Conservation (phyloP, 495 filamentous ascomycete species). For the Cladorrhinum samala region DNA sequence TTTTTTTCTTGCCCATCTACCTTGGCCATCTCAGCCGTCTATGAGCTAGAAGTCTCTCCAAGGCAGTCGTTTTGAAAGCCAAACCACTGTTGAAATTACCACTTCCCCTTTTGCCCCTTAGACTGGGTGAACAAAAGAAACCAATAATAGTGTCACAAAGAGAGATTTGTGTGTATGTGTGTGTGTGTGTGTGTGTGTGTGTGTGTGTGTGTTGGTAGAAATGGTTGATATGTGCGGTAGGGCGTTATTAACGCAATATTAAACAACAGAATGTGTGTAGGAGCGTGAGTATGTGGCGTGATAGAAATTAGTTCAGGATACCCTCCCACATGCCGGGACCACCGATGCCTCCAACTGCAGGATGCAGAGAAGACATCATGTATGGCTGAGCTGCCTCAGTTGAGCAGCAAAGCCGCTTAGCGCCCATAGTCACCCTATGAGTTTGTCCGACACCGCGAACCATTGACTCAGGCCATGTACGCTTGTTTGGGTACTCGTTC, state of each 20-base stretch:
- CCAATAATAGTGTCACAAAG: conserved; percentile 26
- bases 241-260: conserved; percentile 13
- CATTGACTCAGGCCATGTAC: conserved; percentile 35
- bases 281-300: background rate
- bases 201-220: conserved; percentile 10
- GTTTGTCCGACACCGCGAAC: conserved; percentile 16
- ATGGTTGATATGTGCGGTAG: conserved; percentile 19
- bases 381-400: conserved; percentile 32
- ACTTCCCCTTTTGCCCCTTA: conserved; percentile 5
- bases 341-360: conserved; percentile 35
- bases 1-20: conserved; percentile 23
- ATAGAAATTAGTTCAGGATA: conserved; percentile 37
- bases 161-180: background rate
- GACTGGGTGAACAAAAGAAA: conserved; percentile 20
- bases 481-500: conserved; percentile 17
- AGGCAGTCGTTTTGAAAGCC: conserved; percentile 21
- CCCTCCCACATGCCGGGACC: conserved; percentile 58
- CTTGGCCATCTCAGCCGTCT: conserved; percentile 26
- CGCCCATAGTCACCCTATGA: conserved; percentile 37
- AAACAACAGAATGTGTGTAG: conserved; percentile 6
- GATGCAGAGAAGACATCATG: conserved; percentile 32
- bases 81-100: conserved; percentile 15
- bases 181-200: no score
- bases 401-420: conserved; percentile 58
- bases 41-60: conserved; percentile 27